Conservation (phyloP, 1,139 yeast species). For the Geotrichum carabidarum region DNA sequence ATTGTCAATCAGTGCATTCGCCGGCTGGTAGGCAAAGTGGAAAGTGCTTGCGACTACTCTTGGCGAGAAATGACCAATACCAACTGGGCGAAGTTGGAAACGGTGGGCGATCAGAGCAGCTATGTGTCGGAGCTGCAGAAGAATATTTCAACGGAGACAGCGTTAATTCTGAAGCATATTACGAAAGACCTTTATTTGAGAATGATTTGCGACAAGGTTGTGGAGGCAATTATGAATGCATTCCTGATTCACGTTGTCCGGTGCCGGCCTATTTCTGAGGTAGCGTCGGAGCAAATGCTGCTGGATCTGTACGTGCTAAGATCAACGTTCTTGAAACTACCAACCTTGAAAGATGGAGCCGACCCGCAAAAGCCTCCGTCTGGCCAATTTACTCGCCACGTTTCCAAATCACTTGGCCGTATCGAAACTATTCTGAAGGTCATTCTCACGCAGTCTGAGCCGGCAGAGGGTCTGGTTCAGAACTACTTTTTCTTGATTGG, state of each 20-base stretch:
- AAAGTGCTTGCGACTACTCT: constrained; percentile 57
- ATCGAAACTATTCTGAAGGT: constrained; percentile 64
- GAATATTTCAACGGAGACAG: constrained; percentile 46
- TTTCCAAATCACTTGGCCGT: constrained; percentile 47
- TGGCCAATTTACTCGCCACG: constrained; percentile 43
- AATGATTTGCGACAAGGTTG: constrained; percentile 68
- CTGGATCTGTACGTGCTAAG: constrained; percentile 66
- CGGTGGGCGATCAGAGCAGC: constrained; percentile 65
- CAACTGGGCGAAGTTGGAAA: constrained; percentile 64
- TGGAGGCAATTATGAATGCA: constrained; percentile 58
- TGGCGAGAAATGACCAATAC: constrained; percentile 85
- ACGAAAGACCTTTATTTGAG: constrained; percentile 68
- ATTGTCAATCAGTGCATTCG: constrained; percentile 57
- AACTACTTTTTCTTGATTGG: constrained; percentile 64
- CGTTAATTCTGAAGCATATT: constrained; percentile 53
- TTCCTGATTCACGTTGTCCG: constrained; percentile 54
- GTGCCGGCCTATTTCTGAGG: constrained; percentile 59
- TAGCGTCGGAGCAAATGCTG: constrained; percentile 75
- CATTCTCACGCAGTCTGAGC: constrained; percentile 56
- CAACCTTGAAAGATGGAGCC: constrained; percentile 32
- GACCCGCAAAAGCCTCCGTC: constrained; percentile 19
- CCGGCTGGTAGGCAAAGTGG: constrained; percentile 54
- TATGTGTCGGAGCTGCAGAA: constrained; percentile 57
- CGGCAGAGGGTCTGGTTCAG: constrained; percentile 61
- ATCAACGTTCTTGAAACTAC: constrained; percentile 50